phyloP scores from a whole-genome alignment of 352 stramenopile genomes.

The Stramenopiles sp. region DNA sequence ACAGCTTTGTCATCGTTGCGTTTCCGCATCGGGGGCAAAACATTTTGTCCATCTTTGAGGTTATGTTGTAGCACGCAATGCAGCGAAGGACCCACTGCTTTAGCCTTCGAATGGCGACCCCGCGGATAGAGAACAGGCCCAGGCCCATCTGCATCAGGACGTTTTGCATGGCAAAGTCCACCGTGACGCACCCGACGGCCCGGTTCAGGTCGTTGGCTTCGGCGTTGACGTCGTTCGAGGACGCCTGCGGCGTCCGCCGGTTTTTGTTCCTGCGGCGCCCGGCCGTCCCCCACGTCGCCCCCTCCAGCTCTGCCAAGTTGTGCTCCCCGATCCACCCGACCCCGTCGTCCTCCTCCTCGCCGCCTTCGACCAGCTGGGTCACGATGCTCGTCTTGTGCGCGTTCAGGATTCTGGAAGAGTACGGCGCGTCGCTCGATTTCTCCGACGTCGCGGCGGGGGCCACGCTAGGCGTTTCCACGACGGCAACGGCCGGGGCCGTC shows the following conservation, averaged over 20 bases:
- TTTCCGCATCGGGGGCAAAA: slow-evolving; percentile 94
- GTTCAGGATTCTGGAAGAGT: too few relatives aligned
- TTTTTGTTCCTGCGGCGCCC: too few relatives aligned
- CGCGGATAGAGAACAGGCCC: slow-evolving; percentile 43
- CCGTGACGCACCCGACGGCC: slow-evolving; percentile 46
- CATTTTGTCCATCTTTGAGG: slow-evolving; percentile 63
- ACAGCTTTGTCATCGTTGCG: slow-evolving; percentile 76
- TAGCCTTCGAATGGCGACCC: slow-evolving; percentile 37
- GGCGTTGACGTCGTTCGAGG: too few relatives aligned
- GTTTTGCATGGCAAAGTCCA: slow-evolving; percentile 74
- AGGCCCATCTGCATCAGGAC: slow-evolving; percentile 65
- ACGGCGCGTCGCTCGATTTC: too few relatives aligned
- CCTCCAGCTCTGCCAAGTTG: slow-evolving; percentile 39
- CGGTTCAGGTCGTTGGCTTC: slow-evolving; percentile 37
- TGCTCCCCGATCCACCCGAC: slow-evolving; percentile 57
- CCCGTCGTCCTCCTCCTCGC: slow-evolving; percentile 47
- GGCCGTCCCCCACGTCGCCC: slow-evolving; percentile 46
- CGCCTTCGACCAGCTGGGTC: slow-evolving; percentile 48
- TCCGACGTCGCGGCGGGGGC: too few relatives aligned
- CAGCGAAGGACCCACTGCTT: slow-evolving; percentile 90
- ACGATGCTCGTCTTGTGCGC: too few relatives aligned
- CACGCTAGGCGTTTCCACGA: too few relatives aligned
- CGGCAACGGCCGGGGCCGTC: too few relatives aligned
- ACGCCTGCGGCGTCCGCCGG: too few relatives aligned
- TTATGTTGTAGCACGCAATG: slow-evolving; percentile 84